These are phyloP conservation scores for Periconia sp. DNA, from an alignment of 2,329 filamentous ascomycete species.

Conservation along the genomic window DNA sequence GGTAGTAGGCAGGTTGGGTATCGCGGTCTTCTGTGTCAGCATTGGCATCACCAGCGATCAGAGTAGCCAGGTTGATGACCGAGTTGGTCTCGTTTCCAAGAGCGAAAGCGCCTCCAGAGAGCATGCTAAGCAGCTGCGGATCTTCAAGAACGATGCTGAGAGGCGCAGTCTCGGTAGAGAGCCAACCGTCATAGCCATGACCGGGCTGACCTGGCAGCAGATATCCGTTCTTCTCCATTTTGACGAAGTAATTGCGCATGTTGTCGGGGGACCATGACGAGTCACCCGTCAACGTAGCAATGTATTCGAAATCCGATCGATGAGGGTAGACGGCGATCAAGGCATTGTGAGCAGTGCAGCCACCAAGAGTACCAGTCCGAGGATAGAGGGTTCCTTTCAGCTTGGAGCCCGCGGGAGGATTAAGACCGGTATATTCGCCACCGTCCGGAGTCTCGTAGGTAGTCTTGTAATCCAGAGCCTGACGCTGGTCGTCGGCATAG, in stretches of 20 bases:
- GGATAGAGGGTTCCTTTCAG: slow-evolving; percentile 65
- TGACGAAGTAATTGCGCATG: slow-evolving; percentile 66
- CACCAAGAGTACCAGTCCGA: slow-evolving; percentile 62
- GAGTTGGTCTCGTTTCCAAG: slow-evolving; percentile 51
- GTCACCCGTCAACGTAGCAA: slow-evolving; percentile 66
- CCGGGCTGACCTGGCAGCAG: slow-evolving; percentile 50
- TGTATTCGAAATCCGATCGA: slow-evolving; percentile 64
- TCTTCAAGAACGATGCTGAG: slow-evolving; percentile 60
- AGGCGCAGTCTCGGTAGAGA: slow-evolving; percentile 58
- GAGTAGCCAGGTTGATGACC: slow-evolving; percentile 40
- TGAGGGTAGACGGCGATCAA: slow-evolving; percentile 65
- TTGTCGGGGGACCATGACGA: slow-evolving; percentile 62
- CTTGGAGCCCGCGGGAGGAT: slow-evolving; percentile 59
- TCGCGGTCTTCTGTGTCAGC: slow-evolving; percentile 55
- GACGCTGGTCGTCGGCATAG: slow-evolving; percentile 60
- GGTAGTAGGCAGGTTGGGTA: slow-evolving; percentile 56
- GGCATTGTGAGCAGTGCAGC: slow-evolving; percentile 68
- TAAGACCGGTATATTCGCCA: slow-evolving; percentile 55
- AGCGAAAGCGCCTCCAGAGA: slow-evolving; percentile 60
- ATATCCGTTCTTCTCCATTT: slow-evolving; percentile 62
- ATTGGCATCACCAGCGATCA: slow-evolving; percentile 59
- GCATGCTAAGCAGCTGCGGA: slow-evolving; percentile 59
- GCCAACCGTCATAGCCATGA: slow-evolving; percentile 66
- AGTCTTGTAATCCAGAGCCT: slow-evolving; percentile 64
- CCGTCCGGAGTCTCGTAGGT: slow-evolving; percentile 55